phyloP scores from a whole-genome alignment of 371 early-diverging fungal genomes.

The Apophysomyces variabilis region DNA sequence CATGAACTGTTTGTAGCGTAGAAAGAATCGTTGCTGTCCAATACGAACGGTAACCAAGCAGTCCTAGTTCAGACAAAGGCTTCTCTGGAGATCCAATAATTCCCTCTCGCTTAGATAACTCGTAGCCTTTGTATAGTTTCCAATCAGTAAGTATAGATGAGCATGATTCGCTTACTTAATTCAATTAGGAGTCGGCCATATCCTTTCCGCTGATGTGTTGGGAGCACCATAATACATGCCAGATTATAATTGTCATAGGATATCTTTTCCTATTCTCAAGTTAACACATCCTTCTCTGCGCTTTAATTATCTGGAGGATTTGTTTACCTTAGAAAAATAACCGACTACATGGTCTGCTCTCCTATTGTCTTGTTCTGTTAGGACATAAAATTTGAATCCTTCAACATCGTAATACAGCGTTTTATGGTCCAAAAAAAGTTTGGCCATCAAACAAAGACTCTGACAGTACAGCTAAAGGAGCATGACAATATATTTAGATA shows the following conservation, averaged over 20 bases:
- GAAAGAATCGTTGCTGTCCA: slow-evolving; percentile 70
- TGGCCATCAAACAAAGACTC: slow-evolving; percentile 93
- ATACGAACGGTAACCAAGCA: slow-evolving; percentile 72
- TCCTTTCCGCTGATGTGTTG: slow-evolving; percentile 86
- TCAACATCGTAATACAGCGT: slow-evolving; percentile 98
- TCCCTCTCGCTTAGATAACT: slow-evolving; percentile 87
- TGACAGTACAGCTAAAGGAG: slow-evolving; percentile 83
- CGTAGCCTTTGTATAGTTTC: slow-evolving; percentile 65
- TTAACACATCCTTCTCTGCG: too few relatives aligned
- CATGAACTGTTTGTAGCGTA: slow-evolving; percentile 39
- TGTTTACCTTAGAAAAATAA: slow-evolving; percentile 69
- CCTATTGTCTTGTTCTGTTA: slow-evolving; percentile 70
- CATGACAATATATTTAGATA: slow-evolving; percentile 17
- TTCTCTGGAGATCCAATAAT: slow-evolving; percentile 90
- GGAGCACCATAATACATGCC: slow-evolving; percentile 87
- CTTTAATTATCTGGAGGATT: not conserved
- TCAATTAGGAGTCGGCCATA: slow-evolving; percentile 89
- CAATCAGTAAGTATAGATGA: not conserved
- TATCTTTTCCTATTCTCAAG: slow-evolving; percentile 58
- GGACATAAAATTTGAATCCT: slow-evolving; percentile 96
- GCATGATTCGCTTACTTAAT: slow-evolving; percentile 61
- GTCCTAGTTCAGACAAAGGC: slow-evolving; percentile 79
- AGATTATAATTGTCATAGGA: slow-evolving; percentile 85
- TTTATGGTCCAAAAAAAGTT: slow-evolving; percentile 98
- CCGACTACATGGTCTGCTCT: slow-evolving; percentile 62